Evolutionary conservation across 1,284 basidiomycete species (phyloP), one percentile per base, ranked within the genome.

Genomic region (Fistulina hepatica): DNA sequence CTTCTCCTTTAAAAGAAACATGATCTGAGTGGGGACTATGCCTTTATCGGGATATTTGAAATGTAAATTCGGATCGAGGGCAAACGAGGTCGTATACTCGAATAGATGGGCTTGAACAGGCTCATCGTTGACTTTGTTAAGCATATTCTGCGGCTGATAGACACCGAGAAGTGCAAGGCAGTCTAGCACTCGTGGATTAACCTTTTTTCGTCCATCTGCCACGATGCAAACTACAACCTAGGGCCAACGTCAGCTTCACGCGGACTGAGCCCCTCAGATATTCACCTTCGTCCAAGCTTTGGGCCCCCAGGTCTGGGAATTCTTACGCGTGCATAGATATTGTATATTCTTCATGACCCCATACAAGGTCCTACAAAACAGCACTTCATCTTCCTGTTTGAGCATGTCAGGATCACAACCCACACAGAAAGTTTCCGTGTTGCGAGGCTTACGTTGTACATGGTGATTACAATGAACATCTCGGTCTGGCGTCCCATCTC

Each of bases 21-120:
- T 77, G 39, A 94, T 88, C 55, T 95, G 91, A 3, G 84, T 86
- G 1, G 91, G 91, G 6, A 93, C 81, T 40, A 94, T 81, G n/a
- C 81, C 92, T 55, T 93, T 91, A 60, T 97, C 94, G 0, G 91
- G 88, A 48, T 93, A 95, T 52, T 80, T 81, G 69, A 97, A 95
- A 51, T 91, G 84, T 34, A 97, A 60, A 48, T 92, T 83, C 2
- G 85, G 69, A 55, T 93, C 90, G 31, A 97, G 66, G 1, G 74
- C 86, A 52, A 97, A 91, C 26, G 88, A 85, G 0, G 93, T 86
- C 0, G 93, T 97, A 53, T 91, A 91, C 61, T 98, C 94, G 58
- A 93, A 98, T 15, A 97, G 56, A 63, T 98, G 94, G 2, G 92
- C 92, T 2, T 86, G 85, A 10, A 97, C 92, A 19, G 81, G 73